Base-by-base conservation (phyloP, 2,329 filamentous ascomycete genomes). In the Pseudogymnoascus verrucosus region DNA sequence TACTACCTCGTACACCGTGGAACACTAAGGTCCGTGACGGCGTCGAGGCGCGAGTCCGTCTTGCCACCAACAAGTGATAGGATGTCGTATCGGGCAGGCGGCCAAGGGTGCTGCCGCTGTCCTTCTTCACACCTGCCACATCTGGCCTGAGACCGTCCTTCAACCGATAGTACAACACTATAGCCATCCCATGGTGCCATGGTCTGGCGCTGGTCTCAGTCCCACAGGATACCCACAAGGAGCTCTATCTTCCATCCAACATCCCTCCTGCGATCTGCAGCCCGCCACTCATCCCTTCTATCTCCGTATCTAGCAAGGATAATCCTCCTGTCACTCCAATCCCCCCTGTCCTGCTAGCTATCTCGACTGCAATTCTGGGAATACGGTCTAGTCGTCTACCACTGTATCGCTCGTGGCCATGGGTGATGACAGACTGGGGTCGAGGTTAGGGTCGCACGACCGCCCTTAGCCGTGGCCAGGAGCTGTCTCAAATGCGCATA, bases 401-500 rank as follows among this genome's bases (percentile, higher is more conserved):
- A 28, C 28, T 57, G 28, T 36, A 57, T 57, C 11, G 10, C 51
- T 36, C 28, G 51, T 54, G 51, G 51, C 51, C 51, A 57, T 34
- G 28, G 28, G n/a, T 21, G 11, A 36, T 57, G 51, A 57, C 51
- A 57, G 51, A 57, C 51, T 11, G n/a, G 51, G 51, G 51, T 19
- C 51, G 12, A 57, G 28, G 11, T 36, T 57, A 36, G 51, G 51
- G 51, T 57, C 51, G 51, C 51, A 36, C 51, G 51, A 34, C 51
- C 51, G 51, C 28, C 51, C 51, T 57, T 57, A 36, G 28, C 51
- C 51, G 28, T 57, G 26, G 16, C 51, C 51, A 19, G 28, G 28
- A 57, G 51, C 51, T 57, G 28, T 57, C 51, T 57, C 51, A 57
- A 57, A 57, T 34, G 28, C 51, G 28, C 51, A 57, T 57, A 57